Evolutionary conservation across 2,329 filamentous ascomycete species (phyloP).

Genomic region (Acephala macrosclerotiorum): DNA sequence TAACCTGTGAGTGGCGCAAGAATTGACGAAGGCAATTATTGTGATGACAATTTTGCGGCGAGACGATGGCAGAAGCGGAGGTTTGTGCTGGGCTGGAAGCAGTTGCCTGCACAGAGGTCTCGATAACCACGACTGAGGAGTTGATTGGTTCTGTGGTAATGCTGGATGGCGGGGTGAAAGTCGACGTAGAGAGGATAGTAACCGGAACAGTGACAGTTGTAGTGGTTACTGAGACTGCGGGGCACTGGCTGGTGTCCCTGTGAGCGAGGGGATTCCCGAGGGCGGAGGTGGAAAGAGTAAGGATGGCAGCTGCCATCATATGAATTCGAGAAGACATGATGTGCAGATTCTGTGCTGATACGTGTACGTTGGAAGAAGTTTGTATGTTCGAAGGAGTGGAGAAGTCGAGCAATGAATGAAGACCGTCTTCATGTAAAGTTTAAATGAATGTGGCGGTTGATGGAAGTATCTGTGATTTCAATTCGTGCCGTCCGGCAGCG

Average conservation of each 20-base stretch:
- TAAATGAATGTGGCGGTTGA: neutral
- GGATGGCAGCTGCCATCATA: conserved; percentile 10
- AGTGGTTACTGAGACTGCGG: neutral
- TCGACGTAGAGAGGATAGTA: neutral
- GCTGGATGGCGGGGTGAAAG: neutral
- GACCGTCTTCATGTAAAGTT: conserved; percentile 3
- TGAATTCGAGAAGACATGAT: conserved; percentile 18
- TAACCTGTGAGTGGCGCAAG: conserved; percentile 22
- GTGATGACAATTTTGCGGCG: conserved; percentile 23
- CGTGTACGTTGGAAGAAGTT: neutral
- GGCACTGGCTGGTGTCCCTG: neutral
- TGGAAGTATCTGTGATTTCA: neutral
- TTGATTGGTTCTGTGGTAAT: neutral
- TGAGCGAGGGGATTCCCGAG: conserved; percentile 20
- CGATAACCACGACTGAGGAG: neutral
- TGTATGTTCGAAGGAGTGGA: neutral
- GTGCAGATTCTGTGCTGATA: neutral
- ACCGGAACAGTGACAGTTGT: neutral
- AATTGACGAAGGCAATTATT: conserved; percentile 34
- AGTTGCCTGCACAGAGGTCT: neutral
- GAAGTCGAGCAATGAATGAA: conserved; percentile 20
- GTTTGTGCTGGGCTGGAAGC: neutral
- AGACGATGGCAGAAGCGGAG: neutral
- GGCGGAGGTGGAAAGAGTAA: conserved; percentile 16
- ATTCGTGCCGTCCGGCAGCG: neutral